Evolutionary conservation across 1,284 basidiomycete species (phyloP).

Genomic region (Leccinum holopus): DNA sequence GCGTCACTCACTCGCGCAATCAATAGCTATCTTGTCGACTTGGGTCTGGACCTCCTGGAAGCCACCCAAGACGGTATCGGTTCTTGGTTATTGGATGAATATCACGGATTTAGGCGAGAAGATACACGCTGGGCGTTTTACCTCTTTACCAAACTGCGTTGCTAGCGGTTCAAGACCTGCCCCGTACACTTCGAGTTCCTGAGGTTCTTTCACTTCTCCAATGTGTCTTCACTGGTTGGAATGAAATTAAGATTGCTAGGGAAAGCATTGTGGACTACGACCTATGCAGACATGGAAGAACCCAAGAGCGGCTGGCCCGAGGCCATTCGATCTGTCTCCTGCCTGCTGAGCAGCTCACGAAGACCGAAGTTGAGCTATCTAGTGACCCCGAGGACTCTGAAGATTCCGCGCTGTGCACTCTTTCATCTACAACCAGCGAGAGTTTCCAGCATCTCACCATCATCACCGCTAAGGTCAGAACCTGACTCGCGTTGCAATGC

Average conservation of each 20-base stretch:
- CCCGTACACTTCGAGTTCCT: too few species aligned
- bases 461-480: slow-evolving; percentile 8
- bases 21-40: too few species aligned
- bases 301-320: slow-evolving; percentile 53
- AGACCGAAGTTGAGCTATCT: slow-evolving; percentile 18
- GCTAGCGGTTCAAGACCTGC: too few species aligned
- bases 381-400: slow-evolving; percentile 29
- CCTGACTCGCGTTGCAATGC: slow-evolving; percentile 10
- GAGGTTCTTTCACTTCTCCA: too few species aligned
- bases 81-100: too few species aligned
- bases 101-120: too few species aligned
- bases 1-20: too few species aligned
- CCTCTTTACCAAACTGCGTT: too few species aligned
- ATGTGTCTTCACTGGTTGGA: too few species aligned
- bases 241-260: slow-evolving; percentile 18
- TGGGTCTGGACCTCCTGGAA: too few species aligned
- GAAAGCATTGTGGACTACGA: slow-evolving; percentile 58
- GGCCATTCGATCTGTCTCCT: slow-evolving; percentile 43
- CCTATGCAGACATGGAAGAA: slow-evolving; percentile 40
- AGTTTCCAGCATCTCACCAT: slow-evolving; percentile 10
- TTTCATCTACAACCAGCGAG: slow-evolving; percentile 6
- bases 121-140: too few species aligned
- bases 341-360: slow-evolving; percentile 1
- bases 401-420: slow-evolving; percentile 8
- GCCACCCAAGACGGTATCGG: too few species aligned